Conservation (phyloP, 352 stramenopile species). For the Pythium myriotylum region DNA sequence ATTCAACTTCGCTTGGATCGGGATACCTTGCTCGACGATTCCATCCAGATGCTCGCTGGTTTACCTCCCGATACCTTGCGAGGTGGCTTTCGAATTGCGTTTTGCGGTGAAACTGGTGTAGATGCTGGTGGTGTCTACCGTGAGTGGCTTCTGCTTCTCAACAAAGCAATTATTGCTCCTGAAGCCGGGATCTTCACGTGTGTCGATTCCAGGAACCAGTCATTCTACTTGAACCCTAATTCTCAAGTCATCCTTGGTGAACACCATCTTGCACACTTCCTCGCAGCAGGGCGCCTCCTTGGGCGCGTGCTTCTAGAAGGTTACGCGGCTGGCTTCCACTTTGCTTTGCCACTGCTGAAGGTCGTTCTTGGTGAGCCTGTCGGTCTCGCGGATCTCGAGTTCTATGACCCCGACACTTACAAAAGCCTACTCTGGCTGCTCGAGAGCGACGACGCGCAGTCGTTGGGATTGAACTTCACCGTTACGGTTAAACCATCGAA, state of each 20-base stretch:
- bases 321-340: slow-evolving; percentile 93
- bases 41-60: slow-evolving; percentile 54
- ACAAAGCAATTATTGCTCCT: slow-evolving; percentile 48
- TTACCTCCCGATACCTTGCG: slow-evolving; percentile 46
- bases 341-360: slow-evolving; percentile 96
- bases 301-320: slow-evolving; percentile 83
- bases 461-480: slow-evolving; percentile 66
- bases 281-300: slow-evolving; percentile 54
- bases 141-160: slow-evolving; percentile 88
- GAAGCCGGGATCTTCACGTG: slow-evolving; percentile 53
- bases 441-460: slow-evolving; percentile 54
- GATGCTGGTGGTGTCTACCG: slow-evolving; percentile 82
- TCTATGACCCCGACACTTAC: slow-evolving; percentile 66
- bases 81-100: slow-evolving; percentile 73
- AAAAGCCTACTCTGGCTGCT: slow-evolving; percentile 67
- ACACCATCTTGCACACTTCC: slow-evolving; percentile 69
- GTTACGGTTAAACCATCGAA: slow-evolving; percentile 34
- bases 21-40: slow-evolving; percentile 57
- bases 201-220: slow-evolving; percentile 51
- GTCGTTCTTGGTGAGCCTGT: slow-evolving; percentile 96
- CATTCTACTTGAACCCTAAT: slow-evolving; percentile 63
- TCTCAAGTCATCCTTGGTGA: slow-evolving; percentile 59
- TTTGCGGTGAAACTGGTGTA: slow-evolving; percentile 83
- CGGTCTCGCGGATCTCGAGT: slow-evolving; percentile 93
- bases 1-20: slow-evolving; percentile 20